Evolutionary conservation across 2,329 filamentous ascomycete species (phyloP).

Genomic region (Trichoderma aggressivum): DNA sequence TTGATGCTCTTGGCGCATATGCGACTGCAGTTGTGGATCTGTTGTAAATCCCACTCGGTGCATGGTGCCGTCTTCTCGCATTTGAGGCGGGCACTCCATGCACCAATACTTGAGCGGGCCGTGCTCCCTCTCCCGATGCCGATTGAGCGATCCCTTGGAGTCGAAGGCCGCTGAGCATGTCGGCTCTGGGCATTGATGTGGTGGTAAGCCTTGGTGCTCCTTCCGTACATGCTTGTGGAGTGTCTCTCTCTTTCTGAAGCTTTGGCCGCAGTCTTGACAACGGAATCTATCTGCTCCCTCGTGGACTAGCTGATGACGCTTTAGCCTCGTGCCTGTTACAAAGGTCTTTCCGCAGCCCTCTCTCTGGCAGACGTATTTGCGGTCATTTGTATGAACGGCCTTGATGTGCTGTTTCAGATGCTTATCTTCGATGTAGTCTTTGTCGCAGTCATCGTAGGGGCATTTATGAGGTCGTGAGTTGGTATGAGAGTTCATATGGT

Average conservation of each 20-base stretch:
- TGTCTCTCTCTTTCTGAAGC: constrained; percentile 84
- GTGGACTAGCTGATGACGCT: constrained; percentile 75
- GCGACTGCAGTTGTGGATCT: constrained; percentile 65
- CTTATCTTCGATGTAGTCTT: constrained; percentile 81
- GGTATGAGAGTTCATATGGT: constrained; percentile 80
- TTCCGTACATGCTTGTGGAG: constrained; percentile 77
- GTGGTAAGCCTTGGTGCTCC: constrained; percentile 68
- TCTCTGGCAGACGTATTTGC: constrained; percentile 68
- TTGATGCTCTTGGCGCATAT: constrained; percentile 71
- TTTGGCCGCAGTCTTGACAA: constrained; percentile 71
- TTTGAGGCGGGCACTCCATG: constrained; percentile 58
- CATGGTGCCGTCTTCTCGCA: constrained; percentile 38
- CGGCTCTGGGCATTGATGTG: constrained; percentile 64
- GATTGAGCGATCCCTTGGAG: constrained; percentile 64
- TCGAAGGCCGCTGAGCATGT: constrained; percentile 69
- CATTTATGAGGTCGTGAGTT: constrained; percentile 81
- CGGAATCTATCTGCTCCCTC: constrained; percentile 68
- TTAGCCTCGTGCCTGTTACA: constrained; percentile 72
- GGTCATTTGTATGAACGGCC: constrained; percentile 70
- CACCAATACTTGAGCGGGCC: constrained; percentile 71
- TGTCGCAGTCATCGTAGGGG: constrained; percentile 66
- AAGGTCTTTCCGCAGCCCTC: constrained; percentile 76
- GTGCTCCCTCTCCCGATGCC: constrained; percentile 70
- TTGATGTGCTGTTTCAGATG: constrained; percentile 84
- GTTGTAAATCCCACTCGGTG: constrained; percentile 64